A percentile compares a stretch with the other conserved stretches of the same genome.
Evolutionary conservation across 139 green algal genomes (phyloP).

Genomic region (Micractinium conductrix): DNA sequence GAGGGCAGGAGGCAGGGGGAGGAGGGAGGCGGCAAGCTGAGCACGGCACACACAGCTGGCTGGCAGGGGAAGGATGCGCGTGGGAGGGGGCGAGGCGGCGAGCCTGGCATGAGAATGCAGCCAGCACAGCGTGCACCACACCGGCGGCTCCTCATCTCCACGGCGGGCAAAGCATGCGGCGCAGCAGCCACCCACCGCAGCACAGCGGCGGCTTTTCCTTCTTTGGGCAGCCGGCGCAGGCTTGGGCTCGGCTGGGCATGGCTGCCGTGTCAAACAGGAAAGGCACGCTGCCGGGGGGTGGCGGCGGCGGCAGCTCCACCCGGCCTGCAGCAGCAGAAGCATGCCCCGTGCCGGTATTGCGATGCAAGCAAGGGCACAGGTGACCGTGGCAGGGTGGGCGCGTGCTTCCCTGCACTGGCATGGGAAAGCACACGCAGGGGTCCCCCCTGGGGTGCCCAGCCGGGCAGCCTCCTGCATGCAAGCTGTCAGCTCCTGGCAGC

Average conservation of each 20-base stretch:
- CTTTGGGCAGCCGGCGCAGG: conserved; percentile 13
- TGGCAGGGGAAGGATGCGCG: background rate
- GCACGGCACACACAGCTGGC: too few relatives aligned
- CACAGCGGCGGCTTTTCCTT: conserved; percentile 18
- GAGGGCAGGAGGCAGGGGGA: background rate
- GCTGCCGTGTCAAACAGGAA: conserved; percentile 23
- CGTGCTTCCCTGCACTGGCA: too few relatives aligned
- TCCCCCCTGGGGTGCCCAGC: too few relatives aligned
- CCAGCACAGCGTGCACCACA: too few relatives aligned
- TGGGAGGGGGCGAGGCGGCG: too few relatives aligned
- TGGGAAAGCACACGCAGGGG: too few relatives aligned
- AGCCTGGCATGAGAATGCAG: too few relatives aligned
- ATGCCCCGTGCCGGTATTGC: too few relatives aligned
- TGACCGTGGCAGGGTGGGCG: too few relatives aligned
- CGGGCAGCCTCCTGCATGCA: too few relatives aligned
- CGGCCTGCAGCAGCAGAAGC: background rate
- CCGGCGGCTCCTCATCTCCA: too few relatives aligned
- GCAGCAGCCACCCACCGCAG: conserved; percentile 14
- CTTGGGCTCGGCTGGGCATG: background rate
- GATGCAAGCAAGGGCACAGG: background rate
- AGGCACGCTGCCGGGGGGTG: background rate
- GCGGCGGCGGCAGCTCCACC: background rate
- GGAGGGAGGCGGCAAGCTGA: background rate
- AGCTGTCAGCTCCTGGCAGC: background rate
- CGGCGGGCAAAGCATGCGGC: too few relatives aligned